Evolutionary conservation across 805 yeast genomes (phyloP), one percentile per base, ranked within the genome.

Genomic region (Wickerhamomyces canadensis): DNA sequence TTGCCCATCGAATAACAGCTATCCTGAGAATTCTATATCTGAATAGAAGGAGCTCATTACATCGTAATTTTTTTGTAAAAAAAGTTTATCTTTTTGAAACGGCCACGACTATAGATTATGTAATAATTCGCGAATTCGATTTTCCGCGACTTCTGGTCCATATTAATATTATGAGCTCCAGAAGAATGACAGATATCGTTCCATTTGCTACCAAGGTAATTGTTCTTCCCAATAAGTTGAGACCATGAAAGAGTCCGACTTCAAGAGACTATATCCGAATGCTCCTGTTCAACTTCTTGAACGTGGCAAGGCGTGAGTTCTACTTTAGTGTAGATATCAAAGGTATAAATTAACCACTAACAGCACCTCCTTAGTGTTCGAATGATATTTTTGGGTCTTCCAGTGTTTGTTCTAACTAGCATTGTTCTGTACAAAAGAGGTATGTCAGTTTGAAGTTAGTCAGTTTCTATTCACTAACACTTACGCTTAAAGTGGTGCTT

Each of bases 1-100:
- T 54, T 49, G 34, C 43, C 54, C 57, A 51, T 51, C 6, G 5
- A 21, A 21, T n/a, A n/a, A n/a, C n/a, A n/a, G n/a, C n/a, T n/a
- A n/a, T n/a, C n/a, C n/a, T n/a, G n/a, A n/a, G n/a, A n/a, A n/a
- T n/a, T n/a, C n/a, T n/a, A n/a, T n/a, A 21, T 7, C 23, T 10
- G 10, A 21, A 21, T n/a, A 6, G n/a, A 25, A 9, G 15, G 12
- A 25, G 27, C 27, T 25, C 27, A 25, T 25, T n/a, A 9, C 23
- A 21, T 21, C 23, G 10, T 21, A 21, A 21, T 21, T 21, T 21
- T 21, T 21, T n/a, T n/a, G n/a, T n/a, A n/a, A n/a, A n/a, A n/a
- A n/a, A n/a, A n/a, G n/a, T n/a, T n/a, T 21, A 21, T 21, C 23
- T 7, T 21, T 10, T 21, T 21, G 23, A 21, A 21, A 21, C 23